phyloP scores from a whole-genome alignment of 2,329 filamentous ascomycete species.

The Epichloe bromicola region DNA sequence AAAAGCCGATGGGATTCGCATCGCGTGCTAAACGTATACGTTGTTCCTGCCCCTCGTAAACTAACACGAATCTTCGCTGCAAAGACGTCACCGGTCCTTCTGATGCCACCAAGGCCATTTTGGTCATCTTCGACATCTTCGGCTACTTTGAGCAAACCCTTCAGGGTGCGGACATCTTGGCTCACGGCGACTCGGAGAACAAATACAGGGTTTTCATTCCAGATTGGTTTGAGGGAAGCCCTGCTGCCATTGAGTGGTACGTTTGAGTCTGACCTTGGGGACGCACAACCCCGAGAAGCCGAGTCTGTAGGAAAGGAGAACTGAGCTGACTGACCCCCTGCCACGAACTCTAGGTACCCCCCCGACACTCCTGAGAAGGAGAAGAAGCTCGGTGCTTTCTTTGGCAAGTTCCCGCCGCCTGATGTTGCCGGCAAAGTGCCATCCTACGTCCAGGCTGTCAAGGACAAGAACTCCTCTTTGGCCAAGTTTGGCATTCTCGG shows the following conservation, averaged over 20 bases:
- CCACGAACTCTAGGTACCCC: slow-evolving; percentile 38
- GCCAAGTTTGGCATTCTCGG: slow-evolving; percentile 49
- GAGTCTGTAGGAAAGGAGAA: background rate
- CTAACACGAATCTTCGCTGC: background rate
- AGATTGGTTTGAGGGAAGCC: slow-evolving; percentile 75
- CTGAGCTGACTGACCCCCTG: background rate
- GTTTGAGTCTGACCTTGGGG: slow-evolving; percentile 1
- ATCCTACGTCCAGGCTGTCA: slow-evolving; percentile 39
- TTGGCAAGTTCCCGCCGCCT: slow-evolving; percentile 35
- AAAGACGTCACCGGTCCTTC: slow-evolving; percentile 34
- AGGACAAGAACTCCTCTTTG: slow-evolving; percentile 39
- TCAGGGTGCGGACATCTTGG: slow-evolving; percentile 56
- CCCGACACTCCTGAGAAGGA: slow-evolving; percentile 52
- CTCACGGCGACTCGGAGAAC: slow-evolving; percentile 39
- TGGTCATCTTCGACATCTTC: slow-evolving; percentile 55
- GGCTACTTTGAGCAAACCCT: slow-evolving; percentile 58
- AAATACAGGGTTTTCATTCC: slow-evolving; percentile 83
- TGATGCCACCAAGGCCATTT: slow-evolving; percentile 42
- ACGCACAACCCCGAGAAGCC: background rate
- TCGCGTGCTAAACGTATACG: background rate
- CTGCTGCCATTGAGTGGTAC: slow-evolving; percentile 40
- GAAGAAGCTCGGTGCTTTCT: slow-evolving; percentile 44
- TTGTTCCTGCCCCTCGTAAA: background rate
- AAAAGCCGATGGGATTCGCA: background rate
- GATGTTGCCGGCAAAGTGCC: slow-evolving; percentile 37